Evolutionary conservation across 257 asterid species (phyloP), one percentile per base, ranked within the genome.

Genomic region (Nicotiana noctiflora): DNA sequence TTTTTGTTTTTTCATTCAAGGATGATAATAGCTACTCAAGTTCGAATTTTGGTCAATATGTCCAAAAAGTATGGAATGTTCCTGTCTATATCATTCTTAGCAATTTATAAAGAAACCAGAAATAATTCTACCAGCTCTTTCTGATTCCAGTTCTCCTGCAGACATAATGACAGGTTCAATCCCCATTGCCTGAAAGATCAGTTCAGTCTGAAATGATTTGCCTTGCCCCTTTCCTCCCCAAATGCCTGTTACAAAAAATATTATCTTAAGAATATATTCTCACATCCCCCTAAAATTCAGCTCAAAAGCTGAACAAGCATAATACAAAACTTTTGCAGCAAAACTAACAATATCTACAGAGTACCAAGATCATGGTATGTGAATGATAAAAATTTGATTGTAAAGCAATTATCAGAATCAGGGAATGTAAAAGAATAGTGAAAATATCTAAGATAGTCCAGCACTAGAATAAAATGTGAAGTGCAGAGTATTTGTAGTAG

Each of bases 221-320:
- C 98, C 98, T 86, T 94, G 98, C 46, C 98, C 98, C 86, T 94
- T 94, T 76, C 98, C 98, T 67, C 98, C 98, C 98, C 98, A 94
- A 66, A 94, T 86, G 12, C 97, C 98, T 94, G 90, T 63, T 31
- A 83, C 31, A 81, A 52, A 84, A 40, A 72, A 52, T 21, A 61
- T 64, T 79, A 75, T 63, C 60, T 23, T 60, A 46, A 46, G 60
- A 12, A 75, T 32, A 51, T 29, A 13, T 66, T 78, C 62, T 51
- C 25, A 37, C 70, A 34, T 76, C 72, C 57, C n/a, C 57, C 12
- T 70, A 70, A 68, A 11, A 44, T 44, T 70, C 57, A 70, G 21
- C 31, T 70, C 23, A 70, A 19, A 70, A 21, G 59, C 17, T 70
- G 77, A 44, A 21, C 3, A 12, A 44, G 77, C 77, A 70, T 6